Conservation (phyloP, 306 rosid genomes). For the Quercus aquifolioides region DNA sequence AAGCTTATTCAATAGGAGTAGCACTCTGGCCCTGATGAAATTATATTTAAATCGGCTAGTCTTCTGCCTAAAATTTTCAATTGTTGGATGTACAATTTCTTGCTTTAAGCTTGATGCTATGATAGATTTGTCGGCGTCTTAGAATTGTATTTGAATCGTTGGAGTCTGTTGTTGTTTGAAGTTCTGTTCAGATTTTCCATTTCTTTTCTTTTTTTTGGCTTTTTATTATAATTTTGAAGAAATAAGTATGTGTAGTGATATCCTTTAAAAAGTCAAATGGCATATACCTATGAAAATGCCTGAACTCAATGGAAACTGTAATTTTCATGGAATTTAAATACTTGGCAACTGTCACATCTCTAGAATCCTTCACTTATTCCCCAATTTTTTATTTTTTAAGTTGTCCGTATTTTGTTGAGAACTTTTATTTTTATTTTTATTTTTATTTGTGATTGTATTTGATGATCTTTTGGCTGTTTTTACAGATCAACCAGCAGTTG, state of each 20-base stretch:
- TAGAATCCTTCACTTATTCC: neutral
- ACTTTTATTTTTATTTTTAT: too few relatives aligned
- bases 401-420: neutral
- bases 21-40: neutral
- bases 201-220: too few relatives aligned
- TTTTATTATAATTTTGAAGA: neutral
- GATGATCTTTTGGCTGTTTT: neutral
- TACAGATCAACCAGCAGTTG: constrained; percentile 56
- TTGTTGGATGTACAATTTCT: neutral
- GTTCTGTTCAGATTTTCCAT: neutral
- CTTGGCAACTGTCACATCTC: neutral
- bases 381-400: neutral
- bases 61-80: neutral
- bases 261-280: neutral
- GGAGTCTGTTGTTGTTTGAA: neutral
- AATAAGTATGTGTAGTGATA: neutral
- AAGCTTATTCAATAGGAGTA: neutral
- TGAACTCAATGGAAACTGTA: neutral
- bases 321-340: neutral
- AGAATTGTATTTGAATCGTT: too few relatives aligned
- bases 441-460: neutral
- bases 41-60: neutral
- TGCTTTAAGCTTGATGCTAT: neutral
- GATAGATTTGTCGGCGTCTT: too few relatives aligned
- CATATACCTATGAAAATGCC: neutral